phyloP scores from a whole-genome alignment of 768 basidiomycete species.

The Hygrocybe punicea region DNA sequence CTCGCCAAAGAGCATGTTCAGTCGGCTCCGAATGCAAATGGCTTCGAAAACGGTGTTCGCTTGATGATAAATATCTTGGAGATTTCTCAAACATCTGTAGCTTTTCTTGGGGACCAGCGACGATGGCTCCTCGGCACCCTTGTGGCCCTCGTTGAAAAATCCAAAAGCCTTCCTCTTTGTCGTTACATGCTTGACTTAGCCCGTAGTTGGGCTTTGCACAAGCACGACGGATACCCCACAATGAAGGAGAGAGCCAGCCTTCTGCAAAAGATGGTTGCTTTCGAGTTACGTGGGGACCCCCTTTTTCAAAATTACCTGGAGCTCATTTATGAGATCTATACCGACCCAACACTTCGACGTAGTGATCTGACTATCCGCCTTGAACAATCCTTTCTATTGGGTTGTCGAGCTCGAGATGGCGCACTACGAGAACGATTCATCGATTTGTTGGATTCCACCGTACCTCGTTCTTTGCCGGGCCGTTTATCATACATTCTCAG shows the following conservation, averaged over 20 bases:
- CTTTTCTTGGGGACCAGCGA: constrained; percentile 81
- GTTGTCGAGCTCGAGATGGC: constrained; percentile 81
- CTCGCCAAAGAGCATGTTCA: constrained; percentile 85
- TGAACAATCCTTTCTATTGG: constrained; percentile 90
- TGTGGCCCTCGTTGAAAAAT: constrained; percentile 83
- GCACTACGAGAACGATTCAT: constrained; percentile 79
- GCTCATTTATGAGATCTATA: constrained; percentile 92
- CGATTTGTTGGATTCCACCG: constrained; percentile 83
- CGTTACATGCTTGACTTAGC: constrained; percentile 82
- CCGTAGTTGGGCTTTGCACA: constrained; percentile 84
- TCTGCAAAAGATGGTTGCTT: constrained; percentile 82
- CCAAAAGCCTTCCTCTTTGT: constrained; percentile 74
- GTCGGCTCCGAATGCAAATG: constrained; percentile 44
- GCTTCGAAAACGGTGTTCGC: constrained; percentile 59
- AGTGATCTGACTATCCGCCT: constrained; percentile 92
- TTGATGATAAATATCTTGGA: constrained; percentile 78
- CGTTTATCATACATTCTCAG: constrained; percentile 88
- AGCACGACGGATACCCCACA: constrained; percentile 81
- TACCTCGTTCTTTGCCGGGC: constrained; percentile 76
- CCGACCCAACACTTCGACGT: constrained; percentile 75
- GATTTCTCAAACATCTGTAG: constrained; percentile 77
- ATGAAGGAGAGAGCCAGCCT: constrained; percentile 94
- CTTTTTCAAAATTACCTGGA: constrained; percentile 83
- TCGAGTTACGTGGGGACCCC: constrained; percentile 71
- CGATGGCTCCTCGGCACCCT: constrained; percentile 75